These are phyloP conservation scores for Gypsophila paniculata DNA, from an alignment of 179 eudicot genomes.

Conservation along the genomic window DNA sequence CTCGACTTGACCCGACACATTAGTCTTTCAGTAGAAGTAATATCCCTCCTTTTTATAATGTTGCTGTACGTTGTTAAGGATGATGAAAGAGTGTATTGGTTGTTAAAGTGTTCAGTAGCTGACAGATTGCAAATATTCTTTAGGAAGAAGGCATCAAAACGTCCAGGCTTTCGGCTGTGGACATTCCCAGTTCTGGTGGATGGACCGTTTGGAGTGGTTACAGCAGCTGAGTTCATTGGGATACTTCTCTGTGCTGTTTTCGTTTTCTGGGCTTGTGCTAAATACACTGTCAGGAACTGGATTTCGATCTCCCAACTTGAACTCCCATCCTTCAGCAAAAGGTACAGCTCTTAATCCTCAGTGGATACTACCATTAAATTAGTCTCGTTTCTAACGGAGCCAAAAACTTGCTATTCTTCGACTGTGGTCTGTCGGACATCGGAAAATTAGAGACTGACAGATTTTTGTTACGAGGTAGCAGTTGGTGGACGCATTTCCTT, in stretches of 20 bases:
- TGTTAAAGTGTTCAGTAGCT: not conserved
- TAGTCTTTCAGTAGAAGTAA: not conserved
- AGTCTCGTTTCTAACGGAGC: not conserved
- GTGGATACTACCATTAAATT: too few relatives aligned
- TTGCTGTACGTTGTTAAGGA: not conserved
- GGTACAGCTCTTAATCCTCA: constrained; percentile 30
- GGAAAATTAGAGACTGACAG: too few relatives aligned
- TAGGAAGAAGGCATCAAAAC: constrained; percentile 46
- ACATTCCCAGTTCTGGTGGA: constrained; percentile 79
- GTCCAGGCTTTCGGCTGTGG: constrained; percentile 57
- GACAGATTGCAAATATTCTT: constrained; percentile 9
- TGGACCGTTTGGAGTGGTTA: constrained; percentile 79
- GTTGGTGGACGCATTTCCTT: too few relatives aligned
- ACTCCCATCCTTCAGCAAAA: constrained; percentile 29
- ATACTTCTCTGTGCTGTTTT: constrained; percentile 44
- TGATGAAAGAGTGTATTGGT: not conserved
- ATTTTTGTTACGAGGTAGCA: too few relatives aligned
- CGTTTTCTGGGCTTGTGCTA: constrained; percentile 51
- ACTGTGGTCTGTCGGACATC: too few relatives aligned
- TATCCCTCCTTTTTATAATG: not conserved
- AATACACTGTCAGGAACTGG: constrained; percentile 32
- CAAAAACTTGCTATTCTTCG: too few relatives aligned
- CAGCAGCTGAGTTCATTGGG: constrained; percentile 70
- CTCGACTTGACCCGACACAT: not conserved
- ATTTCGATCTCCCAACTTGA: constrained; percentile 21